Conservation (phyloP, 2,329 filamentous ascomycete genomes). For the Verticillium dahliae region DNA sequence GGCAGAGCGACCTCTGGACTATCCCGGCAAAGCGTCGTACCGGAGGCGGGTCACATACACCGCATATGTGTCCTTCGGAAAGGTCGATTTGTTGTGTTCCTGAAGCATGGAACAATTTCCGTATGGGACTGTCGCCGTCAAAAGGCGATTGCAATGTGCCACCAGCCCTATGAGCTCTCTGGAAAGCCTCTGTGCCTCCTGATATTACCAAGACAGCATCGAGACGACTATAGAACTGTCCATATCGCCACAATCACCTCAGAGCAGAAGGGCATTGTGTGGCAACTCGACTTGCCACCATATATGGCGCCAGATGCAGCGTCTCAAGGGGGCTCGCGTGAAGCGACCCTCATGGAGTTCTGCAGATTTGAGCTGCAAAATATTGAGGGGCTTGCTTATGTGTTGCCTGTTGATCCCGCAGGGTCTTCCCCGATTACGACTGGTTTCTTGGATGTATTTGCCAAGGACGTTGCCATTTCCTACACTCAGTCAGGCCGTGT, state of each 20-base stretch:
- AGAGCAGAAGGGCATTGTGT: conserved; percentile 71
- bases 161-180: conserved; percentile 48
- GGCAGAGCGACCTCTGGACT: conserved; percentile 46
- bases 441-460: conserved; percentile 79
- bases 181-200: conserved; percentile 78
- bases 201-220: conserved; percentile 58
- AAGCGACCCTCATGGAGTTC: conserved; percentile 53
- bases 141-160: conserved; percentile 51
- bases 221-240: conserved; percentile 47
- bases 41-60: conserved; percentile 65
- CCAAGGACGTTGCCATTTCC: conserved; percentile 78
- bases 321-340: conserved; percentile 13
- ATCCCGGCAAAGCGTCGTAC: conserved; percentile 61
- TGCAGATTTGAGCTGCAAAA: conserved; percentile 63
- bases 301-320: conserved; percentile 26
- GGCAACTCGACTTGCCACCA: conserved; percentile 63
- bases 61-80: conserved; percentile 72
- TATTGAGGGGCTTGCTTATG: conserved; percentile 52
- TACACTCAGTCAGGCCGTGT: conserved; percentile 71
- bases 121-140: conserved; percentile 71
- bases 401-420: conserved; percentile 81
- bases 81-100: conserved; percentile 73
- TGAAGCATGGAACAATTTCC: conserved; percentile 63
- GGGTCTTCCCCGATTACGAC: conserved; percentile 65
- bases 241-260: conserved; percentile 82